Evolutionary conservation across 83 land plant species (phyloP), one percentile per base, ranked within the genome.

Genomic region (Isoetes engelmannii): DNA sequence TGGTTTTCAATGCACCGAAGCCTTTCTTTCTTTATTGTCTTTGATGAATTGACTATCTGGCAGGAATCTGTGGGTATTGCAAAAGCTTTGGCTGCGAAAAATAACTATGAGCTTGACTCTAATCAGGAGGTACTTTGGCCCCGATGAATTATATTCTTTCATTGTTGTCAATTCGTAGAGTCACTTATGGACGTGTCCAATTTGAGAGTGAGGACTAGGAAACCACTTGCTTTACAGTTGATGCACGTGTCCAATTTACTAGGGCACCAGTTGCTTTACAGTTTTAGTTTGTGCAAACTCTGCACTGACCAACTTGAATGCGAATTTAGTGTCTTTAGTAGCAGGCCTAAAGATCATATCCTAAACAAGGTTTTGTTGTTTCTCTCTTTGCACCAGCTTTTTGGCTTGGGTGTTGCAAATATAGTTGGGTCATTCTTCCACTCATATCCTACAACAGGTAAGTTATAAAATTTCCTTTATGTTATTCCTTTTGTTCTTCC

Each of bases 11-110:
- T 51, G 54, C 2, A 3, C n/a, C 54, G 15, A 51, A 12, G 54
- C 12, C 54, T 51, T 51, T n/a, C 1, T 51, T 51, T 10, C 61
- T 59, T 59, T 59, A 59, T 37, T 37, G 7, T 8, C 19, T 17
- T 19, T 12, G 5, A 20, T 45, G 45, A 21, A 9, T 4, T 7
- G 3, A 55, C 4, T 66, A 17, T 20, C n/a, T 67, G 62, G 4
- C 75, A 94, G 99, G 99, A 94, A 79, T 94, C 99, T 37, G 89
- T 94, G 45, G 99, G 92, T 42, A 90, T 94, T 79, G 99, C 96
- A 48, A 94, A 90, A 80, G 90, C 97, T 44, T 75, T 94, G 70
- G 99, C 96, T 41, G 92, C 96, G 6, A 94, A 90, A 59, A 86
- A 90, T 74, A 92, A 92, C 47, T 94, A 94, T 78, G 96, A 94